Conservation (phyloP, 805 yeast genomes). For the Monosporozyma unispora region DNA sequence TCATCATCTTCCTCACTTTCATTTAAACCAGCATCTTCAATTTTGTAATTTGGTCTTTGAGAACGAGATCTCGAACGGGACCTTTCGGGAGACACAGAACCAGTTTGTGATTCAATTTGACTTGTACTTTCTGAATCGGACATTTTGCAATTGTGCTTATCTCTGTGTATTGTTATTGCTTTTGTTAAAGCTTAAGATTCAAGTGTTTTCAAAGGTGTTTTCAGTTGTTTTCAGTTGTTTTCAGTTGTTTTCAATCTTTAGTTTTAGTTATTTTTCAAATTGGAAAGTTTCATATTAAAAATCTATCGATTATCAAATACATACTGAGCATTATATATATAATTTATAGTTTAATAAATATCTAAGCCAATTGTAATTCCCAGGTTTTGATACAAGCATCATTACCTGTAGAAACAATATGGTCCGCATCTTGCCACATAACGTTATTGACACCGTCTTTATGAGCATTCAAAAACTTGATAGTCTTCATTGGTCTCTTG, state of each 20-base stretch:
- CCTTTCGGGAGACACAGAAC: neutral
- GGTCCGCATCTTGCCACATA: conserved; percentile 48
- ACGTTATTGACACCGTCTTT: conserved; percentile 78
- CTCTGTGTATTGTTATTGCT: neutral
- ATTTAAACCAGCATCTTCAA: conserved; percentile 15
- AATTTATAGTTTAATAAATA: neutral
- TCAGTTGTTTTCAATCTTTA: neutral
- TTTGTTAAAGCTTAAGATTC: too few relatives aligned
- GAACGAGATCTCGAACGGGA: conserved; percentile 11
- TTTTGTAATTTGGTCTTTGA: conserved; percentile 18
- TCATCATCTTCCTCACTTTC: conserved; percentile 13
- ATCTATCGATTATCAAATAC: too few relatives aligned
- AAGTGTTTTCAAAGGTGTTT: neutral
- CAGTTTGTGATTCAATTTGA: neutral
- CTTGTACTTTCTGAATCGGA: neutral
- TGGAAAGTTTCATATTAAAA: neutral
- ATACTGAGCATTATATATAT: neutral
- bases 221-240: too few relatives aligned
- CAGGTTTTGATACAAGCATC: conserved; percentile 78
- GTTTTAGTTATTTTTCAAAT: neutral
- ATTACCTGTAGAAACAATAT: conserved; percentile 61
- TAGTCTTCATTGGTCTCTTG: conserved; percentile 63
- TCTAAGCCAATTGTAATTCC: conserved; percentile 28
- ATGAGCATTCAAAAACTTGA: conserved; percentile 72
- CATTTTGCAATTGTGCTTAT: neutral